Evolutionary conservation across 257 asterid species (phyloP).

Genomic region (Craterostigma plantagineum): DNA sequence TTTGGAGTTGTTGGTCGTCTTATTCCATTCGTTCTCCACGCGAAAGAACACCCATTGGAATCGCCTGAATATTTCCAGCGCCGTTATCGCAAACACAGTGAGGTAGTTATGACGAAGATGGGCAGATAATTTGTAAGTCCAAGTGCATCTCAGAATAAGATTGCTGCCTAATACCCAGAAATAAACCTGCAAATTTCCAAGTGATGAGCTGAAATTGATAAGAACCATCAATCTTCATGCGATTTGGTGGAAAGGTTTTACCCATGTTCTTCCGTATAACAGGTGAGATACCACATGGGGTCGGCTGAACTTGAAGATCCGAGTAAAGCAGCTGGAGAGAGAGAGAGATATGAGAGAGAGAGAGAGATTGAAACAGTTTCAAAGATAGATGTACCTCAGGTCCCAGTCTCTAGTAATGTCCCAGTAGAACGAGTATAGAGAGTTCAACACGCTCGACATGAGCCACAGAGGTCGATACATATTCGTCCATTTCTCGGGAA

Average conservation of each 20-base stretch:
- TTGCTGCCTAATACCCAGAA: constrained; percentile 79
- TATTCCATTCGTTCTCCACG: constrained; percentile 85
- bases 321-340: constrained; percentile 65
- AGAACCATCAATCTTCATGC: background rate
- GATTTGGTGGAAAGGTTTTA: constrained; percentile 11
- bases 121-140: constrained; percentile 96
- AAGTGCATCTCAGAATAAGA: constrained; percentile 76
- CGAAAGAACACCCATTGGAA: constrained; percentile 95
- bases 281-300: constrained; percentile 43
- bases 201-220: background rate
- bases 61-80: constrained; percentile 73
- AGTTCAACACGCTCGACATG: constrained; percentile 65
- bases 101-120: constrained; percentile 88
- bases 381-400: constrained; percentile 34
- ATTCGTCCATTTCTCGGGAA: constrained; percentile 60
- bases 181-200: constrained; percentile 39
- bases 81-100: constrained; percentile 54
- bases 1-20: constrained; percentile 28
- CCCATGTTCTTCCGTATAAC: constrained; percentile 83
- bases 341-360: background rate
- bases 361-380: background rate
- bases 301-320: constrained; percentile 83
- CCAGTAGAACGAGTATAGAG: constrained; percentile 92
- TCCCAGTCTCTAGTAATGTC: constrained; percentile 94
- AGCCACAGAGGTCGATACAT: constrained; percentile 89